Evolutionary conservation across 116 monocot species (phyloP).

Genomic region (Dioscorea cayenensis): DNA sequence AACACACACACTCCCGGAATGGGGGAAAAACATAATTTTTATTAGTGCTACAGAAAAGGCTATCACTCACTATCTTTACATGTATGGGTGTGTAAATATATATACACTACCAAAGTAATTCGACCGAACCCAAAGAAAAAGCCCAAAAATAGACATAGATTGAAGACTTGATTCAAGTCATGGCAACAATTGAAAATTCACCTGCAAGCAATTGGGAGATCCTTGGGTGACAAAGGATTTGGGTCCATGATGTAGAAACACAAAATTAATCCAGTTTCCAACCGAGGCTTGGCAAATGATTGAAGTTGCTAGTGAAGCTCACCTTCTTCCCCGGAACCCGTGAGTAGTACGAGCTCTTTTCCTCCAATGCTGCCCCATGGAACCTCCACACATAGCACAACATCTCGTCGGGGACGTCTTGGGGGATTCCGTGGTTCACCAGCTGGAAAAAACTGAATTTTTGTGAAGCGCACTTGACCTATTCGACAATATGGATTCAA

Average conservation of each 20-base stretch:
- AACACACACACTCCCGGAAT: too few relatives aligned
- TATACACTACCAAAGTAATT: too few relatives aligned
- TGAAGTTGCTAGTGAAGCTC: constrained; percentile 23
- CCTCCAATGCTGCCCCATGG: constrained; percentile 16
- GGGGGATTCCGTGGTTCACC: constrained; percentile 39
- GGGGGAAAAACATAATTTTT: too few relatives aligned
- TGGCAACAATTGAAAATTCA: too few relatives aligned
- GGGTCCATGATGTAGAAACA: constrained; percentile 22
- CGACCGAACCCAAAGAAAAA: too few relatives aligned
- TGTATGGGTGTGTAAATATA: too few relatives aligned
- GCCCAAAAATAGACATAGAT: too few relatives aligned
- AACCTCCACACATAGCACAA: constrained; percentile 17
- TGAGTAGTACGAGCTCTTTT: constrained; percentile 24
- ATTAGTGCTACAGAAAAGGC: too few relatives aligned
- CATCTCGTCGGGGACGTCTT: constrained; percentile 25
- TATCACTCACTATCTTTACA: too few relatives aligned
- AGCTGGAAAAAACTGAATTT: constrained; percentile 39
- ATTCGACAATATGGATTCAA: constrained; percentile 4
- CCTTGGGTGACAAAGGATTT: too few relatives aligned
- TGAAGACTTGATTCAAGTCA: too few relatives aligned
- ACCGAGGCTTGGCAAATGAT: constrained; percentile 22
- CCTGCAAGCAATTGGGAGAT: too few relatives aligned
- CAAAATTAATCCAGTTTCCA: constrained; percentile 37
- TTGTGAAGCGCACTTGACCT: constrained; percentile 17
- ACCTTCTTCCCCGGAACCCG: constrained; percentile 18